Evolutionary conservation across 2,329 filamentous ascomycete genomes (phyloP), one percentile per base, ranked within the genome.

Genomic region (Elsinoe batatas): DNA sequence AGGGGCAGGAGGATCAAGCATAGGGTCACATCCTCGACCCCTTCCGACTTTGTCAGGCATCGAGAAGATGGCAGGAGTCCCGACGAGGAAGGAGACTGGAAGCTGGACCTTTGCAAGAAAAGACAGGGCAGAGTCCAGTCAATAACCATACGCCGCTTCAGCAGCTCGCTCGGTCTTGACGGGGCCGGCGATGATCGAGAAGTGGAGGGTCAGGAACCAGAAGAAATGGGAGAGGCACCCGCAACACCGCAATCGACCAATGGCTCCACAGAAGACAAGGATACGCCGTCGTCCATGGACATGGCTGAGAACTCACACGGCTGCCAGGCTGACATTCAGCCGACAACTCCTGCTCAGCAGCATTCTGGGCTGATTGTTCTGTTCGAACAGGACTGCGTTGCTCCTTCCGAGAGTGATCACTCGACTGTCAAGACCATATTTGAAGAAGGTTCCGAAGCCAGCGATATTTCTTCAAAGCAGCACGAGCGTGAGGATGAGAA

Each of bases 1-100:
- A 64, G 64, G 58, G 56, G 61, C 10, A 58, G 67, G 17, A 59
- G 64, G 35, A 61, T 61, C 49, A 62, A 61, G 56, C 65, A 68
- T 50, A 61, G 64, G n/a, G 62, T 66, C 33, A 57, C 59, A 20
- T 59, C 56, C 20, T 55, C 57, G 7, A 43, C 50, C 11, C 57
- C 54, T 33, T 51, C 53, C 5, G 36, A 55, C 11, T 37, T 56
- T 17, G 32, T n/a, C 22, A 18, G 56, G 44, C 42, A 38, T 11
- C 33, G 38, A 11, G 50, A 54, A 32, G 46, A 56, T 3, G 35
- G 43, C 8, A 11, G n/a, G 55, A 57, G 18, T 30, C 43, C 22
- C 26, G 58, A 58, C 51, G 54, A 57, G 13, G 54, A 58, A 18
- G 56, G 58, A n/a, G 56, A 58, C 17, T 58, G 59, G 56, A 56